Conservation (phyloP, 2,329 filamentous ascomycete genomes). For the Stagonosporopsis chrysanthemi region DNA sequence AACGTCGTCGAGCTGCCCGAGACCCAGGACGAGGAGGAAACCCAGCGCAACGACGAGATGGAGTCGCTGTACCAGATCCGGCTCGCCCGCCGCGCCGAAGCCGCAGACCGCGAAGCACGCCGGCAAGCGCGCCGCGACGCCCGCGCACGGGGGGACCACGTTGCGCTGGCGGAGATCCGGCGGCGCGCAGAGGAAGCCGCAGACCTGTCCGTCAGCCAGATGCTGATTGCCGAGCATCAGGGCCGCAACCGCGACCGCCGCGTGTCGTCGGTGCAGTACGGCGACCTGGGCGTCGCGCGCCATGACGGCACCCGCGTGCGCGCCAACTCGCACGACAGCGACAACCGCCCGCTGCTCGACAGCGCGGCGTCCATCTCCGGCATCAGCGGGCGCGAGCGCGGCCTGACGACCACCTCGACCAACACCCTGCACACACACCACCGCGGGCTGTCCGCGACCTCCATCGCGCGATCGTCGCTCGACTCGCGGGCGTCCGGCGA, state of each 20-base stretch:
- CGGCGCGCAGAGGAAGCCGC: constrained; percentile 57
- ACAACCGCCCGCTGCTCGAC: constrained; percentile 73
- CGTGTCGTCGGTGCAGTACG: constrained; percentile 79
- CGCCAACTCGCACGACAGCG: constrained; percentile 76
- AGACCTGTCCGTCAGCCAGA: constrained; percentile 51
- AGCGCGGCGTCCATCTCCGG: constrained; percentile 70
- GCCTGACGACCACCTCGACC: constrained; percentile 31
- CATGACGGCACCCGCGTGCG: constrained; percentile 80
- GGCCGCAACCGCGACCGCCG: constrained; percentile 69
- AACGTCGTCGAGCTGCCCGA: constrained; percentile 86
- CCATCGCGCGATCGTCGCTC: constrained; percentile 45
- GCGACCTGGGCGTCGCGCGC: constrained; percentile 75
- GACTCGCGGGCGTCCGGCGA: constrained; percentile 50
- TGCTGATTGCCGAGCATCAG: constrained; percentile 66
- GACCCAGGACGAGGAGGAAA: constrained; percentile 79
- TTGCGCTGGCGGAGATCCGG: constrained; percentile 68
- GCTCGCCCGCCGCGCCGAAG: constrained; percentile 75
- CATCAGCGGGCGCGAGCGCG: constrained; percentile 25
- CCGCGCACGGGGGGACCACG: constrained; percentile 72
- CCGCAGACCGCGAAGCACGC: constrained; percentile 79
- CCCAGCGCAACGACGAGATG: constrained; percentile 87
- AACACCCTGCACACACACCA: constrained; percentile 47
- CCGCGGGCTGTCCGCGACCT: constrained; percentile 54
- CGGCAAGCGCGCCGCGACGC: constrained; percentile 75
- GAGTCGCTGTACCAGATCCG: constrained; percentile 90